Base-by-base conservation (phyloP, 495 filamentous ascomycete species). In the Pseudoneurospora amorphoporcata region DNA sequence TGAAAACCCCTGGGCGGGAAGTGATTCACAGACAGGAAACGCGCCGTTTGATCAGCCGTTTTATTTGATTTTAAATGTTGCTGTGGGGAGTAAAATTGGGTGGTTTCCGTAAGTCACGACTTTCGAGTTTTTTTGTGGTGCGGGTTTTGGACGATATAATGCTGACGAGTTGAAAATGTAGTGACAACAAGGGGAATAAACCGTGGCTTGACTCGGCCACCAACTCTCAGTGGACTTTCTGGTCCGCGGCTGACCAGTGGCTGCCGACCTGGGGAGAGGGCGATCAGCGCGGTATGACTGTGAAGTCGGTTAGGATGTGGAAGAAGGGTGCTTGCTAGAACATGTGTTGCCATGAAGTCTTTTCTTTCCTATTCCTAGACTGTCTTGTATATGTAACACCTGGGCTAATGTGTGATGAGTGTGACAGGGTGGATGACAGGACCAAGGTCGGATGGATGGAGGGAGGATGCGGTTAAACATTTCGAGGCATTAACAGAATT, bases 21-120 rank as follows among this genome's bases (percentile, higher is more conserved):
- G 72, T 5, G 68, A 58, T 6, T 68, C 43, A 12, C 70, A 68
- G 23, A 75, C 70, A 9, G 74, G 80, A 8, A 84, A 85, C 70
- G 88, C 89, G 4, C 90, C 90, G 1, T 92, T 92, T 76, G 90
- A 92, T 75, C 84, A 91, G 71, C 79, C 84, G 14, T 92, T 92
- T 79, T 91, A 90, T 73, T 83, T 92, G 42, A 88, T 92, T 69
- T 78, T 92, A 69, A 90, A 91, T 72, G 84, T 92, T 19, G 90
- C 85, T 35, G 89, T 92, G 47, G 90, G 90, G 8, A 83, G 83
- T 42, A 90, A 86, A 3, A 90, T 89, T 75, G 89, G 89, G 16
- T 92, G 86, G 84, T 92, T 92, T 80, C 71, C 70, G 74, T 78
- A 72, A 73, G 77, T 72, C 65, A 4, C 69, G 16, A 16, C 37